These are phyloP conservation scores for Amauroascus niger DNA, from an alignment of 2,329 filamentous ascomycete species.

Conservation along the genomic window DNA sequence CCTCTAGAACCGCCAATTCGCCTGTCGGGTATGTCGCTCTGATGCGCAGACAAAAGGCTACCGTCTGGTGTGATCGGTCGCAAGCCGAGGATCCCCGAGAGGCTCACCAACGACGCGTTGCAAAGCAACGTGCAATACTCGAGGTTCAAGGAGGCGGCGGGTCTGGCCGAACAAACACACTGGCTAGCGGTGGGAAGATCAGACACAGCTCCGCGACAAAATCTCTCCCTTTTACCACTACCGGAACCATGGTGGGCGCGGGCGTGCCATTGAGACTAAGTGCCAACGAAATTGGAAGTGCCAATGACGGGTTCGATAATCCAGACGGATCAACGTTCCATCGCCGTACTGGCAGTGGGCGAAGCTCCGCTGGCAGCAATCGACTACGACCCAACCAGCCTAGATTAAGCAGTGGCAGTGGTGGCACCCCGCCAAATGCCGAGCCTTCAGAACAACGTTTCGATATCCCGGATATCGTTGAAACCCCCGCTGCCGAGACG, in stretches of 20 bases:
- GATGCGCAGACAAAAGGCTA: slow-evolving; percentile 94
- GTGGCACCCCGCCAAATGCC: slow-evolving; percentile 44
- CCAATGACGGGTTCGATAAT: slow-evolving; percentile 69
- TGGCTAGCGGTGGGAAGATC: slow-evolving; percentile 66
- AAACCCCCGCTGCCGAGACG: slow-evolving; percentile 27
- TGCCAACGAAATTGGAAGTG: slow-evolving; percentile 89
- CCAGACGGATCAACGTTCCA: slow-evolving; percentile 37
- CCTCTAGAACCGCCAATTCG: slow-evolving; percentile 59
- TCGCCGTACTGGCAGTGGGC: slow-evolving; percentile 48
- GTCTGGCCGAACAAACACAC: slow-evolving; percentile 51
- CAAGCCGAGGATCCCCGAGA: slow-evolving; percentile 85
- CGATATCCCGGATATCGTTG: slow-evolving; percentile 36
- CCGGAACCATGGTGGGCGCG: slow-evolving; percentile 62
- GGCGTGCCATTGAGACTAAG: slow-evolving; percentile 86
- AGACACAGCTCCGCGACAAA: slow-evolving; percentile 79
- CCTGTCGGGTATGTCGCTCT: slow-evolving; percentile 82
- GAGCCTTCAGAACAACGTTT: slow-evolving; percentile 21
- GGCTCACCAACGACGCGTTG: slow-evolving; percentile 71
- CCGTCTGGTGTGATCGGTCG: slow-evolving; percentile 92
- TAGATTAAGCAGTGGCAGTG: slow-evolving; percentile 39
- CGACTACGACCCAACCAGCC: slow-evolving; percentile 28
- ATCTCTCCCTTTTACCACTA: slow-evolving; percentile 61
- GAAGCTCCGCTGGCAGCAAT: slow-evolving; percentile 47
- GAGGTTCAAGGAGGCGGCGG: slow-evolving; percentile 61
- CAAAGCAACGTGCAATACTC: slow-evolving; percentile 73